These are phyloP conservation scores for Phylloporus sp. DNA, from an alignment of 768 basidiomycete species.

Conservation along the genomic window DNA sequence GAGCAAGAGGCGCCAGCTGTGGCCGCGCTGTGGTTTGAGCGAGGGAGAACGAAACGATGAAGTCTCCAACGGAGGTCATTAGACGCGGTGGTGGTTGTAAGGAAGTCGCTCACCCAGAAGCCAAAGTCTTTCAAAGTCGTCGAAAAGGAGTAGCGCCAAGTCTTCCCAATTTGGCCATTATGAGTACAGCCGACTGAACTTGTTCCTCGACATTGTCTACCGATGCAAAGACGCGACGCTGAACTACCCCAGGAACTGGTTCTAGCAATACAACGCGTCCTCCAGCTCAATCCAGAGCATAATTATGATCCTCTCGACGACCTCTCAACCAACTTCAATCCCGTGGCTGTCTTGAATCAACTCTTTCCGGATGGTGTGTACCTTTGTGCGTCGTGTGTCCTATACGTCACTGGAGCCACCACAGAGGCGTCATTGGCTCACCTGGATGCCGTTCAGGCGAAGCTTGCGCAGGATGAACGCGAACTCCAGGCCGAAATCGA, in stretches of 20 bases:
- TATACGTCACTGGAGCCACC: constrained; percentile 1
- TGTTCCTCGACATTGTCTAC: neutral
- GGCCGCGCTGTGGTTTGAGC: neutral
- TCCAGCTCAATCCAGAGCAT: constrained; percentile 47
- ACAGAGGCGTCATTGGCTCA: constrained; percentile 74
- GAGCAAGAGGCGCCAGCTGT: neutral
- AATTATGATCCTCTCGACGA: constrained; percentile 55
- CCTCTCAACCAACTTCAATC: constrained; percentile 54
- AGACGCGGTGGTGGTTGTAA: neutral
- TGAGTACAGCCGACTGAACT: neutral
- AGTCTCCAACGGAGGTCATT: constrained; percentile 23
- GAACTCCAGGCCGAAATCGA: constrained; percentile 72
- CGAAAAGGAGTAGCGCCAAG: neutral
- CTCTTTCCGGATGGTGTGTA: constrained; percentile 77
- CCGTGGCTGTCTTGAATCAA: constrained; percentile 49
- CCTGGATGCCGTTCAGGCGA: constrained; percentile 65
- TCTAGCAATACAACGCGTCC: constrained; percentile 65
- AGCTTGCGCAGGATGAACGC: constrained; percentile 64
- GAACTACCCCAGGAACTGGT: constrained; percentile 66
- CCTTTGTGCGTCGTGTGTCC: neutral
- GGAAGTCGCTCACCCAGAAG: constrained; percentile 7
- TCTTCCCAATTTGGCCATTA: constrained; percentile 10
- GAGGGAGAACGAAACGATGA: constrained; percentile 16
- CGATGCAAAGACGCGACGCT: constrained; percentile 32
- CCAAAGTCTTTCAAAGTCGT: neutral